Evolutionary conservation across 768 basidiomycete genomes (phyloP).

Genomic region (Tephrocybe sp.): DNA sequence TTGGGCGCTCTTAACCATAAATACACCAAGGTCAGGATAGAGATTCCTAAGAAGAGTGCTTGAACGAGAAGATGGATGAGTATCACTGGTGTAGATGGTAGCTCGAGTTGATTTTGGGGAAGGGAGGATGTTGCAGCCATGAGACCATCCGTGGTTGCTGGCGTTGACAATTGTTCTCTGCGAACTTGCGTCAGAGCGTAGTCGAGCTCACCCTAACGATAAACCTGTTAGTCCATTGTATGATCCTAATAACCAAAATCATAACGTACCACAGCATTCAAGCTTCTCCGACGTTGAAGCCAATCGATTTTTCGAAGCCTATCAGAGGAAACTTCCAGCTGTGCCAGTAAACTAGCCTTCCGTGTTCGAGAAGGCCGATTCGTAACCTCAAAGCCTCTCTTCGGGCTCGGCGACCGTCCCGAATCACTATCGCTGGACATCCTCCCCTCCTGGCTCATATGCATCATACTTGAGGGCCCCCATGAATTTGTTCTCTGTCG

Average conservation of each 20-base stretch:
- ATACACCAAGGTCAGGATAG: conserved; percentile 52
- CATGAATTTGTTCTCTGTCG: conserved; percentile 48
- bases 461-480: conserved; percentile 41
- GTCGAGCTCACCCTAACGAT: conserved; percentile 67
- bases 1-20: conserved; percentile 56
- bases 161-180: conserved; percentile 47
- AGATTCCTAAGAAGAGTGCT: conserved; percentile 54
- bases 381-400: conserved; percentile 49
- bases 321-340: conserved; percentile 15
- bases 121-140: conserved; percentile 6
- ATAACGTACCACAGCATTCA: conserved; percentile 62
- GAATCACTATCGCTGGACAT: conserved; percentile 46
- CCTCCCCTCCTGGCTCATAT: conserved; percentile 42
- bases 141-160: conserved; percentile 47
- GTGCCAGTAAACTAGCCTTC: conserved; percentile 28
- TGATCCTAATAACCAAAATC: background rate
- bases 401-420: conserved; percentile 35
- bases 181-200: conserved; percentile 59
- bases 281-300: conserved; percentile 70
- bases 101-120: conserved; percentile 10
- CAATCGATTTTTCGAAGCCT: conserved; percentile 71
- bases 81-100: conserved; percentile 37
- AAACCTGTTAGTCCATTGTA: background rate
- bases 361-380: conserved; percentile 43
- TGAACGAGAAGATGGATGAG: conserved; percentile 54